Conservation (phyloP, 768 basidiomycete species). For the Coprinopsis cinerea region DNA sequence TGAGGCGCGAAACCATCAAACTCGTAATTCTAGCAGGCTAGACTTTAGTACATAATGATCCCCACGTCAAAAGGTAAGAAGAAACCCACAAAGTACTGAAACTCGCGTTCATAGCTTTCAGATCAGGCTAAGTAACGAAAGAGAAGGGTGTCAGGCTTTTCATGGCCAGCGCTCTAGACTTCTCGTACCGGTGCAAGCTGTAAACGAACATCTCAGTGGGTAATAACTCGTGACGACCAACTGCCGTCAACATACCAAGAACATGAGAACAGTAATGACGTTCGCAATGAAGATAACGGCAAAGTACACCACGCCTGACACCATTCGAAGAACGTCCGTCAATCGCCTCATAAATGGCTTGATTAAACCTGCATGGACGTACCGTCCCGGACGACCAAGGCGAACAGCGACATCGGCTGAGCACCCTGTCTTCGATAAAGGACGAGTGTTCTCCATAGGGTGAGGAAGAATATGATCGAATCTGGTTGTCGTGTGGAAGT, state of each 20-base stretch:
- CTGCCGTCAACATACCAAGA: conserved; percentile 17
- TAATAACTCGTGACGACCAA: background rate
- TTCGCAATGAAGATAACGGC: conserved; percentile 28
- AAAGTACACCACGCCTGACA: conserved; percentile 28
- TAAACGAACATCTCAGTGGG: background rate
- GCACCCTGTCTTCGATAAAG: conserved; percentile 13
- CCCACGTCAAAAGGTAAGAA: background rate
- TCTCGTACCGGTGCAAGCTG: conserved; percentile 9
- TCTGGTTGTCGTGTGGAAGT: no score
- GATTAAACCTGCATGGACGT: background rate
- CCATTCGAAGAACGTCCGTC: background rate
- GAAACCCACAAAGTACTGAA: conserved; percentile 30
- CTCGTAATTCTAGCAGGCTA: conserved; percentile 24
- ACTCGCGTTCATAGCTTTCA: conserved; percentile 33
- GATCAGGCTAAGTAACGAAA: conserved; percentile 20
- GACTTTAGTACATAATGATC: background rate
- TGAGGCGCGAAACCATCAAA: conserved; percentile 32
- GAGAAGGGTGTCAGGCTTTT: background rate
- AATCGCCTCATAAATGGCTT: background rate
- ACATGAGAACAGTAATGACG: conserved; percentile 26
- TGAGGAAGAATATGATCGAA: conserved; percentile 25
- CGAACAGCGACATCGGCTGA: conserved; percentile 17
- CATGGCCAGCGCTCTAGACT: background rate
- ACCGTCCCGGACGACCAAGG: conserved; percentile 31
- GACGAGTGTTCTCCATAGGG: conserved; percentile 22